Base-by-base conservation (phyloP, 176 grass and related monocot genomes). In the Tillandsia leiboldiana region DNA sequence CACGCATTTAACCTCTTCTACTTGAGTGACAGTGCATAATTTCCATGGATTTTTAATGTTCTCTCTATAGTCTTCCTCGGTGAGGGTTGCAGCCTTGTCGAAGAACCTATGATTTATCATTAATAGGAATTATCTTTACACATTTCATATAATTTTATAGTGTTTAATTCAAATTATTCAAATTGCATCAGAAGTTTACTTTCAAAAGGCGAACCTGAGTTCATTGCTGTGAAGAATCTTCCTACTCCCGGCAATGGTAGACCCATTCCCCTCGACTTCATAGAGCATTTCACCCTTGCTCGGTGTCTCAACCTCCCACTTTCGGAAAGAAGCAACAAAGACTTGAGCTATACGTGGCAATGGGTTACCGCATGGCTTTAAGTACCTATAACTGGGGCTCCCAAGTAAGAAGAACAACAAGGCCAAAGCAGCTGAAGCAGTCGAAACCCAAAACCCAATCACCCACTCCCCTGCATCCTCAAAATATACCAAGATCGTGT, bases 401-500 rank as follows among this genome's bases (percentile, higher is more conserved):
- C 91, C 91, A 13, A 83, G 20, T n/a, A 91, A 9, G 87, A 96
- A 96, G 75, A 96, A 73, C 62, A 83, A 51, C 17, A 90, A 80
- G 9, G 87, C 91, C 14, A 84, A 59, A 62, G 42, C 70, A 1
- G 84, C 87, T 5, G 91, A 77, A n/a, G 13, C 81, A 0, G 91
- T 71, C 12, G 91, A 96, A 12, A 73, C 71, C 87, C 91, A 96
- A 71, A 96, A 96, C 1, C 91, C 91, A 57, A 90, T 84, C 29
- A 81, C 79, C 91, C 91, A 91, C 10, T 50, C 28, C 13, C 91
- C 91, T 1, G 65, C 51, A 57, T 96, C 87, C 82, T 96, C 91
- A 76, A 78, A 85, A 79, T 91, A 96, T 22, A 96, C 91, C 48
- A 96, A 73, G 65, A 96, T 67, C 8, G 84, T 83, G 83, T 96